Percentiles rank a stretch among this genome's conserved stretches.
Evolutionary conservation across 192 early-diverging fungal genomes (phyloP).

Genomic region (Coemansia sp.): DNA sequence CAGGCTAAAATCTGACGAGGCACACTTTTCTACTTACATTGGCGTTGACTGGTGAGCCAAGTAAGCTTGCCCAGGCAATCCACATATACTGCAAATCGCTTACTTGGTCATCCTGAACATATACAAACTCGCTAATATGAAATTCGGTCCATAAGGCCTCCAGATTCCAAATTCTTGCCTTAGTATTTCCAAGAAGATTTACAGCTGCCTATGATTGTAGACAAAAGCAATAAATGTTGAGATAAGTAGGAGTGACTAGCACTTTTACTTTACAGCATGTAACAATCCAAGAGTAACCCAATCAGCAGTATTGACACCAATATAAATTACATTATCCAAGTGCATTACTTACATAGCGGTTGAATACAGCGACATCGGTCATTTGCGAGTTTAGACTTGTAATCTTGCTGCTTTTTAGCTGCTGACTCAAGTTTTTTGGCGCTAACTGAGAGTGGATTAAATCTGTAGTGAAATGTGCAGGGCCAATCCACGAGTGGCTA

Average conservation of each 20-base stretch:
- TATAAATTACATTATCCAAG: background rate
- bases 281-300: too few relatives aligned
- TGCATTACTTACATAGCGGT: slow-evolving; percentile 22
- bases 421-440: slow-evolving; percentile 8
- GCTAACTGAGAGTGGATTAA: background rate
- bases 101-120: slow-evolving; percentile 11
- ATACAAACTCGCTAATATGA: slow-evolving; percentile 39
- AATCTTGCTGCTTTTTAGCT: background rate
- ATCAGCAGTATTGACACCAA: too few relatives aligned
- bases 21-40: slow-evolving; percentile 9
- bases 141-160: slow-evolving; percentile 37
- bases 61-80: slow-evolving; percentile 37
- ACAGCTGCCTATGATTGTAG: slow-evolving; percentile 26
- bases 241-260: too few relatives aligned
- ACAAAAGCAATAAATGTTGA: too few relatives aligned
- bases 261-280: too few relatives aligned
- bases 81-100: slow-evolving; percentile 30
- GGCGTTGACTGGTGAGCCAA: slow-evolving; percentile 31
- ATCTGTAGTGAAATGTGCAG: slow-evolving; percentile 15
- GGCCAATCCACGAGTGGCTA: slow-evolving; percentile 18
- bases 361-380: slow-evolving; percentile 16
- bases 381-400: slow-evolving; percentile 13
- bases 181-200: slow-evolving; percentile 22
- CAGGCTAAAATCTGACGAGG: too few relatives aligned
- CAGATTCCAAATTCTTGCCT: slow-evolving; percentile 25